Conservation (phyloP, 1,284 basidiomycete genomes). For the Pascua guehoae region DNA sequence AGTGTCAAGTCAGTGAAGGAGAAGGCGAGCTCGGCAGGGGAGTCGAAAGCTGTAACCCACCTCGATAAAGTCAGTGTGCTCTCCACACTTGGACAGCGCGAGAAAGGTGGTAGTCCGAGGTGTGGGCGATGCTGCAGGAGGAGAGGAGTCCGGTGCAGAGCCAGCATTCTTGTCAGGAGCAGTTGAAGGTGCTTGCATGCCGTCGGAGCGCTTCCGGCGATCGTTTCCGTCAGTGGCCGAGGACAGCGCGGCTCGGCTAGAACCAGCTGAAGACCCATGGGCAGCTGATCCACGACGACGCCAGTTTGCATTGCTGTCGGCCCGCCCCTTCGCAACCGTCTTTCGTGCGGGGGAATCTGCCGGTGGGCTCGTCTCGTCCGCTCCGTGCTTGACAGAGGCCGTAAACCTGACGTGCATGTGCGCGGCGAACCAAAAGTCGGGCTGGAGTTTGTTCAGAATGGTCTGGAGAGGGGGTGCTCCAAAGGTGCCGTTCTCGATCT, state of each 20-base stretch:
- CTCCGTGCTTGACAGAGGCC: too few species aligned
- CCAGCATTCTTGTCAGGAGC: too few species aligned
- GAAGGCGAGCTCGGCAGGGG: not conserved
- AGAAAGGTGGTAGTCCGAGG: conserved; percentile 56
- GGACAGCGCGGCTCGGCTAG: too few species aligned
- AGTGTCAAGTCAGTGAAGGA: too few species aligned
- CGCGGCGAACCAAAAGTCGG: conserved; percentile 89
- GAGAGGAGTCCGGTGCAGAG: too few species aligned
- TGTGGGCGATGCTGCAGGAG: too few species aligned
- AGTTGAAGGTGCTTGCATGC: too few species aligned
- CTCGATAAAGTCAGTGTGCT: conserved; percentile 76
- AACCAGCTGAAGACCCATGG: too few species aligned
- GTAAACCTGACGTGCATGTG: conserved; percentile 78
- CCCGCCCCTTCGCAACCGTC: conserved; percentile 49
- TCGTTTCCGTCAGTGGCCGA: too few species aligned
- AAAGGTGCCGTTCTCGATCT: conserved; percentile 62
- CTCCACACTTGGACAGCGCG: conserved; percentile 88
- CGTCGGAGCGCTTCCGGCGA: too few species aligned
- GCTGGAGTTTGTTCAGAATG: conserved; percentile 68
- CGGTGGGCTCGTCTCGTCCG: too few species aligned
- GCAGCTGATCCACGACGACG: not conserved
- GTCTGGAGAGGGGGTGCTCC: conserved; percentile 86
- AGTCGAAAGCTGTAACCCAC: conserved; percentile 48
- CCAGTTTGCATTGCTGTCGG: conserved; percentile 62
- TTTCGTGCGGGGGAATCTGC: too few species aligned